Conservation (phyloP, 2,329 filamentous ascomycete genomes). For the Chaetomium sp. region DNA sequence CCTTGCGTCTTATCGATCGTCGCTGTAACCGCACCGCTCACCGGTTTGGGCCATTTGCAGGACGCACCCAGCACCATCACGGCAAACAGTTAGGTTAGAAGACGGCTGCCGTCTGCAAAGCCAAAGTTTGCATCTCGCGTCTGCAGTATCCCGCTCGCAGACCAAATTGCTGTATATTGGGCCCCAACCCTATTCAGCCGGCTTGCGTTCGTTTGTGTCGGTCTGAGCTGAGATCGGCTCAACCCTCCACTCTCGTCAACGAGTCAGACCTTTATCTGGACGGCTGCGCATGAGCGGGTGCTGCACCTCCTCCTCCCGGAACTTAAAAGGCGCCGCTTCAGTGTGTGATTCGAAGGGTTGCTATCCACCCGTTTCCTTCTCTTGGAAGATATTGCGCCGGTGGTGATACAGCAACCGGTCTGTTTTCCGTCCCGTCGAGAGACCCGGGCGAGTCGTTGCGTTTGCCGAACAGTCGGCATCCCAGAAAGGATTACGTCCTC, state of each 20-base stretch:
- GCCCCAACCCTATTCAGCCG: slow-evolving; percentile 20
- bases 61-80: slow-evolving; percentile 7
- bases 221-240: neutral
- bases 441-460: slow-evolving; percentile 2
- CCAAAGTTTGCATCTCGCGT: slow-evolving; percentile 27
- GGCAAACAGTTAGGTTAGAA: neutral
- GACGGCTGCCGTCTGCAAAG: slow-evolving; percentile 14
- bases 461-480: slow-evolving; percentile 11
- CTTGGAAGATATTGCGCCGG: slow-evolving; percentile 23
- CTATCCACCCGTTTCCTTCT: slow-evolving; percentile 8
- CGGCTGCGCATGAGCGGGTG: slow-evolving; percentile 26
- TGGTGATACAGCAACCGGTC: slow-evolving; percentile 28
- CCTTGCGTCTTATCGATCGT: slow-evolving; percentile 14
- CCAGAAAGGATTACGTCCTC: slow-evolving; percentile 5
- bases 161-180: slow-evolving; percentile 28
- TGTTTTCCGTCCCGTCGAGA: neutral
- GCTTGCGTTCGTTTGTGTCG: slow-evolving; percentile 13
- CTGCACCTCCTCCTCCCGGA: slow-evolving; percentile 13
- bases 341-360: slow-evolving; percentile 6
- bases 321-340: slow-evolving; percentile 9
- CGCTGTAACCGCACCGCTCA: slow-evolving; percentile 15
- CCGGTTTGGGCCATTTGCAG: slow-evolving; percentile 23
- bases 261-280: slow-evolving; percentile 23
- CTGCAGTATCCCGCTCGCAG: slow-evolving; percentile 29
- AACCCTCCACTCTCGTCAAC: slow-evolving; percentile 3